Conservation (phyloP, 768 basidiomycete species). For the Russula emetica region DNA sequence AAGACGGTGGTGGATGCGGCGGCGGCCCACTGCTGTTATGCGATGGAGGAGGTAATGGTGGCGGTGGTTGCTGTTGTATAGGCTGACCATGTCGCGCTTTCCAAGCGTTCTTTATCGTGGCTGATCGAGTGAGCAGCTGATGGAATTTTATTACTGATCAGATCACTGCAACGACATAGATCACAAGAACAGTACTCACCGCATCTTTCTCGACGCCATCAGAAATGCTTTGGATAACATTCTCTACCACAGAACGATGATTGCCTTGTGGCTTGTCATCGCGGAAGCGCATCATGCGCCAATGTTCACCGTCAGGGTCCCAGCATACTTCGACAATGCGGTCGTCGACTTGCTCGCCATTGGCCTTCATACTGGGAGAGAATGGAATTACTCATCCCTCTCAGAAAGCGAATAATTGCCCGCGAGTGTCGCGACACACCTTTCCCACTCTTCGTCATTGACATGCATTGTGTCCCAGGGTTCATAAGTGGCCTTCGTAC, state of each 20-base stretch:
- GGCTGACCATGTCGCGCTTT: constrained; percentile 50
- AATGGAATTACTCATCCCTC: constrained; percentile 2
- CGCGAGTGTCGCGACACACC: constrained; percentile 48
- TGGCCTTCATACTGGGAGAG: constrained; percentile 65
- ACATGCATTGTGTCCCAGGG: constrained; percentile 83
- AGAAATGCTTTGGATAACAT: constrained; percentile 84
- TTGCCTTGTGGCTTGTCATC: constrained; percentile 95
- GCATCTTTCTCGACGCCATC: constrained; percentile 90
- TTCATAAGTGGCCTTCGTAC: constrained; percentile 59
- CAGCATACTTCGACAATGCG: constrained; percentile 92
- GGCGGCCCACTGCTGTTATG: constrained; percentile 28
- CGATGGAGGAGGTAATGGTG: constrained; percentile 25
- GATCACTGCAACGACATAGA: background rate
- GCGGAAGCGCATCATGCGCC: constrained; percentile 91
- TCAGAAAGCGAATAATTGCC: background rate
- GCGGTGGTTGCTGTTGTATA: constrained; percentile 19
- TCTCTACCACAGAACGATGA: constrained; percentile 76
- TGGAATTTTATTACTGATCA: background rate
- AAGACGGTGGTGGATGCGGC: constrained; percentile 14
- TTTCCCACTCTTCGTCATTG: constrained; percentile 89
- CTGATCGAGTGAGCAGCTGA: constrained; percentile 65
- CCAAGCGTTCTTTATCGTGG: constrained; percentile 66
- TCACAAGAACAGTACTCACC: constrained; percentile 44
- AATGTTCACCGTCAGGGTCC: constrained; percentile 60
- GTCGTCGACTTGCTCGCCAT: constrained; percentile 87